Evolutionary conservation across 805 yeast genomes (phyloP).

Genomic region (Nakazawaea pomicola): DNA sequence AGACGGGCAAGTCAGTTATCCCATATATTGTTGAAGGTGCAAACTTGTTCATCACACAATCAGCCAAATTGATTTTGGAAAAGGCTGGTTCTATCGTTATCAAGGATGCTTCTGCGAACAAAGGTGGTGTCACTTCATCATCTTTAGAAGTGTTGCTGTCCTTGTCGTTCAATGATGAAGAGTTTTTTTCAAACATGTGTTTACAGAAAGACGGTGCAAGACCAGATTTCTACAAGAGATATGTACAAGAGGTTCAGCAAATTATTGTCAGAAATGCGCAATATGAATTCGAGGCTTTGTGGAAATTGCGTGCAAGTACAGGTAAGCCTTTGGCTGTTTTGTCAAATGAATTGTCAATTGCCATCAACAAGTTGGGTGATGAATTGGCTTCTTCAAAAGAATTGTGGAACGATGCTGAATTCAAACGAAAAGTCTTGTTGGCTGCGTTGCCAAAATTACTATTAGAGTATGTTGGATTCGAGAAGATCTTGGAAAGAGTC

Average conservation of each 20-base stretch:
- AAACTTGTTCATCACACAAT: constrained; percentile 89
- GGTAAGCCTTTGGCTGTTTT: constrained; percentile 61
- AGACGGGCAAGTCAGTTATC: constrained; percentile 70
- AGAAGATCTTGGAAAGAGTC: constrained; percentile 64
- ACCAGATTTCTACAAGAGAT: constrained; percentile 75
- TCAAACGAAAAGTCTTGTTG: constrained; percentile 71
- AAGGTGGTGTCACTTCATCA: constrained; percentile 98
- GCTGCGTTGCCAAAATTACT: constrained; percentile 78
- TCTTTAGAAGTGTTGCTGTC: constrained; percentile 95
- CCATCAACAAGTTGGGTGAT: constrained; percentile 81
- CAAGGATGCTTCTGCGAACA: constrained; percentile 96
- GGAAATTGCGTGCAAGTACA: constrained; percentile 66
- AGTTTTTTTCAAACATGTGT: constrained; percentile 78
- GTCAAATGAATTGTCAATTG: constrained; percentile 77
- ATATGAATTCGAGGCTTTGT: constrained; percentile 79
- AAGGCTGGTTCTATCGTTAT: constrained; percentile 80
- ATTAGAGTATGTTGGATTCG: constrained; percentile 60
- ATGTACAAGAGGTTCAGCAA: constrained; percentile 78
- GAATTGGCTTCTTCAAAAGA: constrained; percentile 78
- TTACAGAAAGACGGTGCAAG: constrained; percentile 43
- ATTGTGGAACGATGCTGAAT: constrained; percentile 76
- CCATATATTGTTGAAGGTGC: constrained; percentile 98
- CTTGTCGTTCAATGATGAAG: constrained; percentile 80
- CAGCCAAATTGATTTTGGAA: constrained; percentile 84
- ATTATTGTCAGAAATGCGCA: constrained; percentile 75